Evolutionary conservation across 164 flowering plant species (phyloP).

Genomic region (Taxillus chinensis): DNA sequence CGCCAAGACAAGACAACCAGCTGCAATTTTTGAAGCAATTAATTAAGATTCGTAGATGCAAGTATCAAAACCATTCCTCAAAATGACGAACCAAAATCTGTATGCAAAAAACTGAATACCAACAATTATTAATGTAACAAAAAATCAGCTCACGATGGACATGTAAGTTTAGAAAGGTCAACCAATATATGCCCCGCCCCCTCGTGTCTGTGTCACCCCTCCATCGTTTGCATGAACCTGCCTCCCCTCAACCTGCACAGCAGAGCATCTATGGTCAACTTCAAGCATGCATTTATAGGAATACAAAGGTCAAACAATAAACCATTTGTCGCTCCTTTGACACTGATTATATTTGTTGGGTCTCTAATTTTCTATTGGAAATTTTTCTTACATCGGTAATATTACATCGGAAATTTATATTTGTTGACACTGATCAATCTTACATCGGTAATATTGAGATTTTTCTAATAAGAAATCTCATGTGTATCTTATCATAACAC

Average conservation of each 20-base stretch:
- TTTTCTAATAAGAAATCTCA: too few species aligned
- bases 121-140: neutral
- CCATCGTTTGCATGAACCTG: conserved; percentile 95
- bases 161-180: conserved; percentile 12
- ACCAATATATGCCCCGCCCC: conserved; percentile 65
- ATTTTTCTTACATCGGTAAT: too few species aligned
- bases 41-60: conserved; percentile 83
- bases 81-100: conserved; percentile 98
- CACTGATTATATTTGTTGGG: too few species aligned
- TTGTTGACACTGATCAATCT: too few species aligned
- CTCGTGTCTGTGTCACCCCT: conserved; percentile 84
- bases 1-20: conserved; percentile 53
- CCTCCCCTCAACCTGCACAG: conserved; percentile 90
- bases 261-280: neutral
- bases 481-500: too few species aligned
- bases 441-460: too few species aligned
- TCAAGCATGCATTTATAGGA: neutral
- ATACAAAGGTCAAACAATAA: neutral
- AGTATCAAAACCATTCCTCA: conserved; percentile 94
- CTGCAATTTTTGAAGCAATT: conserved; percentile 86
- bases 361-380: too few species aligned
- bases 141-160: neutral
- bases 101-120: conserved; percentile 3
- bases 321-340: too few species aligned
- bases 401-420: too few species aligned